Base-by-base conservation (phyloP, 495 filamentous ascomycete genomes). In the Penicillium desertorum region DNA sequence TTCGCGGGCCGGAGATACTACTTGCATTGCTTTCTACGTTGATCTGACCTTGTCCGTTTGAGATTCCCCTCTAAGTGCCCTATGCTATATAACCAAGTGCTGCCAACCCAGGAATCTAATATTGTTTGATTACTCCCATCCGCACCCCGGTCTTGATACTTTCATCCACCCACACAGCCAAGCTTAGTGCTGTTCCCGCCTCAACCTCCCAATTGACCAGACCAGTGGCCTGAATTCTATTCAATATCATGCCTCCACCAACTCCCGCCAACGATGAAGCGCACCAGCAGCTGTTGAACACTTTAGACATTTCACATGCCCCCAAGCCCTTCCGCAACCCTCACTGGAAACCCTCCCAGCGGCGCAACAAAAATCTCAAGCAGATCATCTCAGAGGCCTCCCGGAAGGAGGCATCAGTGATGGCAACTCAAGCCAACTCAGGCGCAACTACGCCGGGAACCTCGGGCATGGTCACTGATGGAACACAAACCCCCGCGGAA, bases 361-460 rank as follows among this genome's bases (percentile, higher is more conserved):
- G 94, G 14, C 91, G 94, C 71, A 98, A 97, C 80, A 97, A 97
- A 77, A 96, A 95, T 67, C 86, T 98, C 73, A 98, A 98, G 73
- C 90, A 96, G 68, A 91, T 98, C 57, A 81, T 98, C 58, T 86
- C 90, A n/a, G 94, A 98, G 62, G 90, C 86, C 27, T 81, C 88
- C 22, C 85, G 91, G 37, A 92, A 91, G 68, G 87, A 93, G 76
- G 88, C 89, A 8, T 89, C 88, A 5, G 83, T 88, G 16, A 79
- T 91, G 61, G 84, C 83, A 9, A 94, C 90, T 0, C 90, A 94
- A 54, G 85, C 84, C 62, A 91, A 92, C 71, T 90, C 87, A 68
- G 91, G 92, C 58, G 77, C 84, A 22, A 88, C 82, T 1, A 95
- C 91, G 0, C 92, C 92, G 12, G 76, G 73, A 16, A 77, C 77